phyloP scores from a whole-genome alignment of 2,329 filamentous ascomycete species.

The Sarocladium oryzae region DNA sequence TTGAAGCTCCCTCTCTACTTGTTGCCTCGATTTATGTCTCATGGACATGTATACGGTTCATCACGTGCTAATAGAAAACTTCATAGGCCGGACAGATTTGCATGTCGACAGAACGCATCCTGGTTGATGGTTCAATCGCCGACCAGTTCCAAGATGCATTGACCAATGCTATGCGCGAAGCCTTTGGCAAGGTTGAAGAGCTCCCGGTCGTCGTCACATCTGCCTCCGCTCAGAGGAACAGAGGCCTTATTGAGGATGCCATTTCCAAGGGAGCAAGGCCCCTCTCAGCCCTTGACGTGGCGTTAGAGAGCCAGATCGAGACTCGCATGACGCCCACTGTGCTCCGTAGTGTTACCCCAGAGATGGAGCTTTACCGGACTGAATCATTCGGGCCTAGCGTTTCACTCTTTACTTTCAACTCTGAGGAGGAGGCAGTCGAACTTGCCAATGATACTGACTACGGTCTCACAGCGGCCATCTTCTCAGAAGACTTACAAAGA shows the following conservation, averaged over 20 bases:
- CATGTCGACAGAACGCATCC: constrained; percentile 61
- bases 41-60: too few species aligned
- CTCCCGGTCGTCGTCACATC: not conserved
- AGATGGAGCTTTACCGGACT: constrained; percentile 26
- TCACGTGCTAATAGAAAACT: too few species aligned
- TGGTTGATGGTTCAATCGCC: constrained; percentile 24
- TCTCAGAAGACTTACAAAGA: constrained; percentile 45
- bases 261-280: not conserved
- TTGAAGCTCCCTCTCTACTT: too few species aligned
- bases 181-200: not conserved
- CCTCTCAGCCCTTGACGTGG: not conserved
- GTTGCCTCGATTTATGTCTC: too few species aligned
- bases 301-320: not conserved
- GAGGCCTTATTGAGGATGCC: not conserved
- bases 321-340: constrained; percentile 20
- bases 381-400: constrained; percentile 32
- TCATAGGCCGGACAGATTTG: constrained; percentile 66
- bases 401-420: constrained; percentile 22
- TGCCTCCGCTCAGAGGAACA: not conserved
- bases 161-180: not conserved
- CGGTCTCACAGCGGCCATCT: constrained; percentile 50
- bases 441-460: constrained; percentile 41
- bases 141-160: constrained; percentile 11
- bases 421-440: constrained; percentile 26
- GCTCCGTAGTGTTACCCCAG: constrained; percentile 22